These are phyloP conservation scores for Beauveria asiatica DNA, from an alignment of 2,329 filamentous ascomycete species.

Conservation along the genomic window DNA sequence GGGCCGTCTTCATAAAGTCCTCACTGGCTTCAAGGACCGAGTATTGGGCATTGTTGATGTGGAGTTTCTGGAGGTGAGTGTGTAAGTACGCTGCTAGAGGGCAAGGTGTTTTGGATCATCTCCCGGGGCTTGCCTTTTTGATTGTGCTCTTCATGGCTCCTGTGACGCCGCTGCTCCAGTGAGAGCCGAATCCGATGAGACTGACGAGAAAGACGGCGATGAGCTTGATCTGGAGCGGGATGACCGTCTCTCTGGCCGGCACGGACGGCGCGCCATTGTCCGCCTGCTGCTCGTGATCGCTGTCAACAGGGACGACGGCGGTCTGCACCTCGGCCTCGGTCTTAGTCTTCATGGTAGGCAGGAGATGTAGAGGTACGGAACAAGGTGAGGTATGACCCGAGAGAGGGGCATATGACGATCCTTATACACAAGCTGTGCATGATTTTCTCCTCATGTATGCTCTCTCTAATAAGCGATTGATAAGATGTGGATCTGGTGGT, in stretches of 20 bases:
- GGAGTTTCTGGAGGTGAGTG: slow-evolving; percentile 30
- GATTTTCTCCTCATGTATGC: too few relatives aligned
- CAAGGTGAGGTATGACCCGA: background rate
- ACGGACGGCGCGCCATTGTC: background rate
- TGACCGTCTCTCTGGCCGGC: background rate
- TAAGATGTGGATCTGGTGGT: too few relatives aligned
- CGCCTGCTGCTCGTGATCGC: background rate
- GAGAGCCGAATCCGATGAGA: slow-evolving; percentile 49
- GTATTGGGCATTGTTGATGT: slow-evolving; percentile 52
- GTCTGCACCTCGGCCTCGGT: background rate
- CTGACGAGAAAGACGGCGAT: slow-evolving; percentile 40
- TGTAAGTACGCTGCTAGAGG: background rate
- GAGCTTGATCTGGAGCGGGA: slow-evolving; percentile 23
- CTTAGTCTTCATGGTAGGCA: background rate
- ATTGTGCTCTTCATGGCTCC: slow-evolving; percentile 53
- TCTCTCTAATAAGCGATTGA: too few relatives aligned
- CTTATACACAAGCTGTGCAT: background rate
- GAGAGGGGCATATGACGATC: background rate
- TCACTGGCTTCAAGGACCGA: slow-evolving; percentile 51
- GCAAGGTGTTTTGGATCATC: rapidly evolving
- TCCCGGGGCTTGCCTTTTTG: slow-evolving; percentile 34
- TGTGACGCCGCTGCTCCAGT: slow-evolving; percentile 52
- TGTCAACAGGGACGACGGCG: background rate
- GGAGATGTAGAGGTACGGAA: background rate
- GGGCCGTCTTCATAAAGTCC: slow-evolving; percentile 50